Percentiles rank a stretch among this genome's conserved stretches.
These are phyloP conservation scores for Rosa multiflora DNA, from an alignment of 306 rosid species.

Conservation along the genomic window DNA sequence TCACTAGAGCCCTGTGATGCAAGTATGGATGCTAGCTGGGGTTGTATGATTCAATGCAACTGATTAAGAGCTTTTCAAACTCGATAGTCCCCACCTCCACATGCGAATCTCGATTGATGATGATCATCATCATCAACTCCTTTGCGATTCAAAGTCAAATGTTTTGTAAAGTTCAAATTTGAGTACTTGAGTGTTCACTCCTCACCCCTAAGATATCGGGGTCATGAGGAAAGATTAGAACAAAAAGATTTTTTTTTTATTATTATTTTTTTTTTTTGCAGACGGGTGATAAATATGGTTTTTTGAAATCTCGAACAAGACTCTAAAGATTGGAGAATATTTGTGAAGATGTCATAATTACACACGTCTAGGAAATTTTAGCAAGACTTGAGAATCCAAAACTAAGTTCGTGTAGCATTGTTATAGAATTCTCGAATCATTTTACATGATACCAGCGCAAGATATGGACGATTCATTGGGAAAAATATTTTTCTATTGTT, in stretches of 20 bases:
- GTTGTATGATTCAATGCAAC: background rate
- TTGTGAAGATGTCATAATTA: no score
- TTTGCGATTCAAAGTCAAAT: background rate
- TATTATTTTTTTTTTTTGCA: no score
- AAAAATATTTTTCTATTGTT: no score
- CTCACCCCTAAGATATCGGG: background rate
- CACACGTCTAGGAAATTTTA: no score
- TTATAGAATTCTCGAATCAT: no score
- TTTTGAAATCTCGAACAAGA: no score
- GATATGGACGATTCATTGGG: no score
- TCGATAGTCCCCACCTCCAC: conserved; percentile 4
- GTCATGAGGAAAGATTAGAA: background rate
- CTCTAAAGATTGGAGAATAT: background rate
- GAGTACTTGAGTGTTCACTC: background rate
- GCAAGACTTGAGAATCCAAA: no score
- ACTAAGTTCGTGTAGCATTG: no score
- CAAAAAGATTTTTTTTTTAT: background rate
- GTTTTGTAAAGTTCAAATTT: background rate
- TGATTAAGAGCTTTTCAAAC: background rate
- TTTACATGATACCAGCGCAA: no score
- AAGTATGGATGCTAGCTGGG: background rate
- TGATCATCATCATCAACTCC: background rate
- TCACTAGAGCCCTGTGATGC: background rate
- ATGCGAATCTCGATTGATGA: background rate
- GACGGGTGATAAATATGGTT: no score